phyloP scores from a whole-genome alignment of 2,329 filamentous ascomycete species.

The Monilinia laxa region DNA sequence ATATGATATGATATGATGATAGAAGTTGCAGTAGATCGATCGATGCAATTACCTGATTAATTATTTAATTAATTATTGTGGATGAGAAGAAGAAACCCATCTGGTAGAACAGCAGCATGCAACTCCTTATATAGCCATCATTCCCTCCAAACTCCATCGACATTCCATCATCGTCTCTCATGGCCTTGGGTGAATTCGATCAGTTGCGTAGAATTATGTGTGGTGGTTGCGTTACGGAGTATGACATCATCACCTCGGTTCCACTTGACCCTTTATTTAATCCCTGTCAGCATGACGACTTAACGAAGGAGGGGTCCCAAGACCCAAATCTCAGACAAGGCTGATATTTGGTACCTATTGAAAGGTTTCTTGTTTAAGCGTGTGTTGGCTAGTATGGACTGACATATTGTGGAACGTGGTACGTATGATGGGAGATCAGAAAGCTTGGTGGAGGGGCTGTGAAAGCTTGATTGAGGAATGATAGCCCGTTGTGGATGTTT shows the following conservation, averaged over 20 bases:
- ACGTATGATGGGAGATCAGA: background rate
- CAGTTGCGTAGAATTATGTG: background rate
- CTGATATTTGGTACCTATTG: background rate
- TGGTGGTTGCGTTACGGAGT: background rate
- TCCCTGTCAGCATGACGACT: background rate
- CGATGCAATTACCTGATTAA: background rate
- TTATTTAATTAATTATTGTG: background rate
- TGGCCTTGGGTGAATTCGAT: background rate
- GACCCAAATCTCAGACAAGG: background rate
- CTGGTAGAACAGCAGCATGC: background rate
- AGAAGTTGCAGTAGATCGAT: background rate
- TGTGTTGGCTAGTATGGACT: background rate
- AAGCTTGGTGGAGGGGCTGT: slow-evolving; percentile 18
- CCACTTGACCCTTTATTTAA: no score
- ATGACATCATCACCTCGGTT: slow-evolving; percentile 1
- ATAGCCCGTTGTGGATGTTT: background rate
- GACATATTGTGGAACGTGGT: background rate
- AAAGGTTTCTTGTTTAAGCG: background rate
- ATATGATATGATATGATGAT: background rate
- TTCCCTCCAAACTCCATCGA: background rate
- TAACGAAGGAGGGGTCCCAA: background rate
- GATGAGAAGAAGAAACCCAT: background rate
- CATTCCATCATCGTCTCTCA: background rate
- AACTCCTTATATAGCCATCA: background rate
- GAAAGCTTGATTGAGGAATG: slow-evolving; percentile 6